Base-by-base conservation (phyloP, 768 basidiomycete genomes). In the Lactarius quietus region DNA sequence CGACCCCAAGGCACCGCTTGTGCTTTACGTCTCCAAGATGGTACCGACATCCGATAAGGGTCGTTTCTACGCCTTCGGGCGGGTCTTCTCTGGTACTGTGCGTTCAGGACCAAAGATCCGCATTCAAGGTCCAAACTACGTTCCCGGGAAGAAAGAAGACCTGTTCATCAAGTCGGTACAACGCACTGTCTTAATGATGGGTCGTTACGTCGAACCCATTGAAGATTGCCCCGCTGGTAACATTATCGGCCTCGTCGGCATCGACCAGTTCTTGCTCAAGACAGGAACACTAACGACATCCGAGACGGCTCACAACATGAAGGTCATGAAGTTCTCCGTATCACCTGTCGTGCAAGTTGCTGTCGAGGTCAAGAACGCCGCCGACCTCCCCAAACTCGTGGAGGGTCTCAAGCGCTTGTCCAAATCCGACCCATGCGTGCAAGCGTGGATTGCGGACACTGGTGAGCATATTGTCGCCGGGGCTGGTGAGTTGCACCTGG, bases 331-430 rank as follows among this genome's bases (percentile, higher is more conserved):
- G 82, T 98, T 98, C 86, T 98, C 95, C 77, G 97, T 99, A 63
- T 98, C 97, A 35, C 97, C 97, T 71, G 97, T 99, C 83, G 97
- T 99, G 53, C 97, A 88, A 77, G 94, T 98, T 74, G 93, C 97
- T 70, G 97, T 99, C 72, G 97, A 99, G 79, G 97, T 98, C 79
- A 98, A 98, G 89, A 99, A 98, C 78, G 94, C 97, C 64, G 86
- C 93, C 65, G 97, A 99, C 85, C 85, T 99, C 55, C 97, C 97
- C 75, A 99, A 99, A 82, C 91, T 99, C 70, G 97, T 98, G 68
- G 97, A 99, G 85, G 97, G 97, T 83, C 91, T 99, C 73, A 99
- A 99, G 83, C 97, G 97, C 84, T 86, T 99, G 63, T 97, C 97
- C 72, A 99, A 99, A 83, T 98, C 97, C 29, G 97, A 99, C 78